These are phyloP conservation scores for Wallemia ichthyophaga DNA, from an alignment of 1,284 basidiomycete genomes.

Conservation along the genomic window DNA sequence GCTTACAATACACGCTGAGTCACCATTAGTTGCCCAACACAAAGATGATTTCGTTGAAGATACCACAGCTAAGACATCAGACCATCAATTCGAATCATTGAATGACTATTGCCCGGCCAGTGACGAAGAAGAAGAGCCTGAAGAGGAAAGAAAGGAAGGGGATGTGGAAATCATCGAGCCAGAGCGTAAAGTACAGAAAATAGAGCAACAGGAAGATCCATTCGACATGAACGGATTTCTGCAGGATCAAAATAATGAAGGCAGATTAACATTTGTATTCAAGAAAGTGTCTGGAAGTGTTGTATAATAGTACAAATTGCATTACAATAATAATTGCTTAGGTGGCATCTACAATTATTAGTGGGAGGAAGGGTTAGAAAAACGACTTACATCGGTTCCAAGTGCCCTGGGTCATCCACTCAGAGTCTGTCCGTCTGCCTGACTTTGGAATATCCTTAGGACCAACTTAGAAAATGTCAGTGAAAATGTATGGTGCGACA, in stretches of 20 bases:
- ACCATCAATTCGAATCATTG: neutral
- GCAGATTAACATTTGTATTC: neutral
- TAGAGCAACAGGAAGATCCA: neutral
- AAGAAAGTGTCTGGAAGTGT: neutral
- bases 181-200: neutral
- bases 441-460: neutral
- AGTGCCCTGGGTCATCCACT: conserved; percentile 1
- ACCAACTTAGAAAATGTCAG: neutral
- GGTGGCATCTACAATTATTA: neutral
- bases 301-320: neutral
- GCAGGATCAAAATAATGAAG: neutral
- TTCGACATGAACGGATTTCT: neutral
- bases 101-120: neutral
- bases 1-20: neutral
- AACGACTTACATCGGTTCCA: neutral
- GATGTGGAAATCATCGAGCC: neutral
- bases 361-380: neutral
- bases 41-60: neutral
- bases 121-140: conserved; percentile 2
- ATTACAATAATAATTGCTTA: neutral
- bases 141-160: neutral
- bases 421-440: neutral
- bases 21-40: neutral
- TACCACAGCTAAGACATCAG: neutral
- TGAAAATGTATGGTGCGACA: no score